Conservation (phyloP, 2,329 filamentous ascomycete species). For the Diplocarpon mali region DNA sequence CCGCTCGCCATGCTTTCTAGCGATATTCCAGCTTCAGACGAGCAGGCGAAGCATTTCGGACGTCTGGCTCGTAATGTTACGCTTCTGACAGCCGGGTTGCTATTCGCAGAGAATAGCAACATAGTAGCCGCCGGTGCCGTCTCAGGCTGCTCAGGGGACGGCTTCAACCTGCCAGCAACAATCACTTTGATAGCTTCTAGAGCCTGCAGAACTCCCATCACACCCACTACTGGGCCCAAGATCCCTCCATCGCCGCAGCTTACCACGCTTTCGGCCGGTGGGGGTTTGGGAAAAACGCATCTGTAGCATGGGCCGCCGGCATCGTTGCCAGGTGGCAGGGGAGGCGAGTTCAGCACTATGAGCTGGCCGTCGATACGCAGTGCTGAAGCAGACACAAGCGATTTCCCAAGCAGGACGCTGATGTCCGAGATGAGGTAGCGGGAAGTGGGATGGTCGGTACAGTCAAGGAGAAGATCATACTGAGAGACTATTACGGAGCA, state of each 20-base stretch:
- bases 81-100: conserved; percentile 52
- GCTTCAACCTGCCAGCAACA: conserved; percentile 27
- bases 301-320: conserved; percentile 78
- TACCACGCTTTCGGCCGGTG: conserved; percentile 69
- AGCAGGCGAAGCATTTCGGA: conserved; percentile 67
- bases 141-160: conserved; percentile 9
- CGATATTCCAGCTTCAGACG: conserved; percentile 49
- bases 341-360: conserved; percentile 75
- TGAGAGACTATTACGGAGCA: conserved; percentile 52
- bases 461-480: conserved; percentile 86
- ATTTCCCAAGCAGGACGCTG: conserved; percentile 67
- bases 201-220: conserved; percentile 88
- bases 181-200: conserved; percentile 83
- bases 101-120: conserved; percentile 43
- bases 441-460: conserved; percentile 84
- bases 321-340: conserved; percentile 43
- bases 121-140: conserved; percentile 19
- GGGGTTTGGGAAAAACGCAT: conserved; percentile 82
- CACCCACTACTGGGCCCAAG: conserved; percentile 80
- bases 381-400: conserved; percentile 81
- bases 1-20: conserved; percentile 49
- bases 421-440: conserved; percentile 89
- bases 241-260: conserved; percentile 92
- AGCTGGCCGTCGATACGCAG: conserved; percentile 83
- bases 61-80: conserved; percentile 63